A percentile compares a stretch with the other conserved stretches of the same genome.
These are phyloP conservation scores for Tetrahymena borealis DNA, from an alignment of 73 alveolate species.

Conservation along the genomic window DNA sequence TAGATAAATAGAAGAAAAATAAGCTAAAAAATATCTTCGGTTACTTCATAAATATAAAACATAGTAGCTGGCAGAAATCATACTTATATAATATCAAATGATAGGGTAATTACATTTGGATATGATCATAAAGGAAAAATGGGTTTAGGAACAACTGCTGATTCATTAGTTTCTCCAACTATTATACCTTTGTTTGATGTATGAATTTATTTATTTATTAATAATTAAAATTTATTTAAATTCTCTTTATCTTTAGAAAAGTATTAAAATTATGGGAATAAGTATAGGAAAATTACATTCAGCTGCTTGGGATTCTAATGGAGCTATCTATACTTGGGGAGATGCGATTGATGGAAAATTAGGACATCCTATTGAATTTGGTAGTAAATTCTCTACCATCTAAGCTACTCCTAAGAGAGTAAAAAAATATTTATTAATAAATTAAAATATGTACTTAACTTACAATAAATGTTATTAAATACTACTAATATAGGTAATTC, in stretches of 20 bases:
- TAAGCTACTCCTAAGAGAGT: background rate
- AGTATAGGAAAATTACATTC: background rate
- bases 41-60: background rate
- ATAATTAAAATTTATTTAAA: background rate
- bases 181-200: background rate
- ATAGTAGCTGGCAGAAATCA: background rate
- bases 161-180: background rate
- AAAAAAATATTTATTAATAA: background rate
- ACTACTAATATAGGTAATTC: background rate
- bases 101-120: background rate
- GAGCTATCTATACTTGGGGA: background rate
- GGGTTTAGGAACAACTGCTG: background rate
- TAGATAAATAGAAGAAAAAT: background rate
- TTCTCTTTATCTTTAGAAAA: too few relatives aligned
- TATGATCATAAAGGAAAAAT: background rate
- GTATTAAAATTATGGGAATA: background rate
- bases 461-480: background rate
- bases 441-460: background rate
- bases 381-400: background rate
- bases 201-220: background rate
- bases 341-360: background rate
- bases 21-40: background rate
- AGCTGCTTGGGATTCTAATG: background rate
- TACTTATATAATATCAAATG: background rate
- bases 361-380: background rate